phyloP scores from a whole-genome alignment of 176 grass and related monocot genomes.

The Carex parvula region DNA sequence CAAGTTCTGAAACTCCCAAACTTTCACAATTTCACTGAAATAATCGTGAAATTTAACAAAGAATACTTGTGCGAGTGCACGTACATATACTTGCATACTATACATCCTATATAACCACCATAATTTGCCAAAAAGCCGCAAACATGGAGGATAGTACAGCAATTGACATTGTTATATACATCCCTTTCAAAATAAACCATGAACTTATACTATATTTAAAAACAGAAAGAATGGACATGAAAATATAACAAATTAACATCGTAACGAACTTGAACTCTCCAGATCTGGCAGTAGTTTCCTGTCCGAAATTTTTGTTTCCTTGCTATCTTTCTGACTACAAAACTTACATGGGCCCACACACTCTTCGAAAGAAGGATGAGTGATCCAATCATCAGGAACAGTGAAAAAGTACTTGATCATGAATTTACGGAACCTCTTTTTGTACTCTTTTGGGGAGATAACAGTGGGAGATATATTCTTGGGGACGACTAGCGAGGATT shows the following conservation, averaged over 20 bases:
- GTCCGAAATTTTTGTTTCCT: conserved; percentile 32
- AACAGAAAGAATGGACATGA: conserved; percentile 16
- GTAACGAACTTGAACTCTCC: conserved; percentile 35
- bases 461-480: conserved; percentile 79
- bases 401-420: conserved; percentile 72
- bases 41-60: conserved; percentile 60
- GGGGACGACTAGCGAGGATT: conserved; percentile 74
- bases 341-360: conserved; percentile 39
- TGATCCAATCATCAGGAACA: conserved; percentile 72
- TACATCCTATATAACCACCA: conserved; percentile 38
- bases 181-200: conserved; percentile 4
- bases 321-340: conserved; percentile 45
- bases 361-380: conserved; percentile 39
- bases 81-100: conserved; percentile 35
- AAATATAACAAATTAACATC: conserved; percentile 6
- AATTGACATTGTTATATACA: conserved; percentile 56
- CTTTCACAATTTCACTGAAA: conserved; percentile 30
- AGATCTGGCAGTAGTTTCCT: conserved; percentile 26
- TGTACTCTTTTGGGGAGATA: conserved; percentile 76
- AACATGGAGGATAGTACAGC: conserved; percentile 42
- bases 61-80: conserved; percentile 22
- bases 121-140: conserved; percentile 82
- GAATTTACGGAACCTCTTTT: conserved; percentile 88
- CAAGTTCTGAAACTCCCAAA: not conserved
- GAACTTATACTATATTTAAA: conserved; percentile 34